Percentiles rank a stretch among this genome's conserved stretches.
phyloP scores from a whole-genome alignment of 2,329 filamentous ascomycete species.

The Ophiocordyceps camponoti-leonardi region DNA sequence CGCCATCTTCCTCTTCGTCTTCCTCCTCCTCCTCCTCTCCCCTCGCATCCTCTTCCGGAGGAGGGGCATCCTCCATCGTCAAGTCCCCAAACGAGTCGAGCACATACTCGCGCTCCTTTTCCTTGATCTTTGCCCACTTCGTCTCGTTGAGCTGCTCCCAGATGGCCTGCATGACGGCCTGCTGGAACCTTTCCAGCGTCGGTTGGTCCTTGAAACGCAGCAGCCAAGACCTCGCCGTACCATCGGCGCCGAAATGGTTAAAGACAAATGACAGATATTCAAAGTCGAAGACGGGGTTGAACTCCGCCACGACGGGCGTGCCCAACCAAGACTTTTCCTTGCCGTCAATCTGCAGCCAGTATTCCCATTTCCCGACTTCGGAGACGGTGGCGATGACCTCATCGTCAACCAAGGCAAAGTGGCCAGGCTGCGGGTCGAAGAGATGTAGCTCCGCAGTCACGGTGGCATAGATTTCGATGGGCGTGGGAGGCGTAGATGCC shows the following conservation, averaged over 20 bases:
- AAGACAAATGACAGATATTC: conserved; percentile 99
- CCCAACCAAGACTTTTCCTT: conserved; percentile 71
- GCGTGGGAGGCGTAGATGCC: conserved; percentile 37
- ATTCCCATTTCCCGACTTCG: conserved; percentile 82
- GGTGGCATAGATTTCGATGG: conserved; percentile 54
- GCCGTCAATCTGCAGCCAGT: conserved; percentile 79
- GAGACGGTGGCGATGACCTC: conserved; percentile 64
- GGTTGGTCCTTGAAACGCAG: conserved; percentile 76
- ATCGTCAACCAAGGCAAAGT: conserved; percentile 67
- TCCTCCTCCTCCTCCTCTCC: conserved; percentile 37
- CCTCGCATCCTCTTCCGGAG: conserved; percentile 29
- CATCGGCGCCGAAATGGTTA: conserved; percentile 83
- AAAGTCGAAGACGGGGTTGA: conserved; percentile 98
- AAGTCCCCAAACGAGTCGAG: conserved; percentile 91
- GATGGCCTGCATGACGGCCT: conserved; percentile 83
- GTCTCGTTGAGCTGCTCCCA: conserved; percentile 93
- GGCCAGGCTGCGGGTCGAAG: conserved; percentile 75
- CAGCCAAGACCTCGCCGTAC: conserved; percentile 88
- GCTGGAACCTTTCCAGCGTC: conserved; percentile 72
- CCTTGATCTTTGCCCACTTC: conserved; percentile 88
- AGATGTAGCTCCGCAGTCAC: conserved; percentile 78
- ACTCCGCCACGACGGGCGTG: conserved; percentile 69
- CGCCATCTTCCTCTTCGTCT: conserved; percentile 43
- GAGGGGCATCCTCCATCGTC: conserved; percentile 62
- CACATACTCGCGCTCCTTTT: conserved; percentile 85